phyloP scores from a whole-genome alignment of 2,329 filamentous ascomycete genomes.

The Penicillium hordei region DNA sequence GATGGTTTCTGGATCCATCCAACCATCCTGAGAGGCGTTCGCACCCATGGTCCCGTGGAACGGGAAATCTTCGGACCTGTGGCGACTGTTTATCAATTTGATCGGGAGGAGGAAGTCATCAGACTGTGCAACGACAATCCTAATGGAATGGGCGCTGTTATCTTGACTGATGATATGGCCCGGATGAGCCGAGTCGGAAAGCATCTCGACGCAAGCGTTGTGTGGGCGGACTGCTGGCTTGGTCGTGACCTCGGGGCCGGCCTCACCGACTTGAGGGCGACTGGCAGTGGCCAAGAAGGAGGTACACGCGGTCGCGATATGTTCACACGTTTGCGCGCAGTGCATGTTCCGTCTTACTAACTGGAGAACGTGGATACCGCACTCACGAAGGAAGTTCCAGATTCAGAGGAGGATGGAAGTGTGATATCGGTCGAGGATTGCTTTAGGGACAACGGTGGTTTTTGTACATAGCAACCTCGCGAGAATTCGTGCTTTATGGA shows the following conservation, averaged over 20 bases:
- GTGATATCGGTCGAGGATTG: background rate
- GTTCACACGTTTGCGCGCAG: background rate
- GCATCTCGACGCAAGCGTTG: background rate
- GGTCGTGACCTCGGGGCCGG: background rate
- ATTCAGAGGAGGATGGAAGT: background rate
- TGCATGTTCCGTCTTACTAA: background rate
- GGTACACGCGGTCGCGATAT: background rate
- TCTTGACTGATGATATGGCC: background rate
- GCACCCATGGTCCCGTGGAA: background rate
- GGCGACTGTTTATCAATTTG: background rate
- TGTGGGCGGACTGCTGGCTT: background rate
- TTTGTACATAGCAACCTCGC: background rate
- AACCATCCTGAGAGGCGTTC: background rate
- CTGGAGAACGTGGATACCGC: too few species aligned
- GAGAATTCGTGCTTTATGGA: background rate
- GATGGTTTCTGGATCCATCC: background rate
- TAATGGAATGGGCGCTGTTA: background rate
- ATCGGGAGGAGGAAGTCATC: background rate
- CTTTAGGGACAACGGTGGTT: background rate
- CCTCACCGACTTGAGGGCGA: background rate
- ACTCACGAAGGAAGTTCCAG: background rate
- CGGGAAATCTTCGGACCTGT: background rate
- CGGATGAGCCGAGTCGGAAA: background rate
- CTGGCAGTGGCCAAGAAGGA: background rate
- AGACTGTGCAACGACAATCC: background rate